Evolutionary conservation across 495 filamentous ascomycete species (phyloP).

Genomic region (Cenococcum geophilum): DNA sequence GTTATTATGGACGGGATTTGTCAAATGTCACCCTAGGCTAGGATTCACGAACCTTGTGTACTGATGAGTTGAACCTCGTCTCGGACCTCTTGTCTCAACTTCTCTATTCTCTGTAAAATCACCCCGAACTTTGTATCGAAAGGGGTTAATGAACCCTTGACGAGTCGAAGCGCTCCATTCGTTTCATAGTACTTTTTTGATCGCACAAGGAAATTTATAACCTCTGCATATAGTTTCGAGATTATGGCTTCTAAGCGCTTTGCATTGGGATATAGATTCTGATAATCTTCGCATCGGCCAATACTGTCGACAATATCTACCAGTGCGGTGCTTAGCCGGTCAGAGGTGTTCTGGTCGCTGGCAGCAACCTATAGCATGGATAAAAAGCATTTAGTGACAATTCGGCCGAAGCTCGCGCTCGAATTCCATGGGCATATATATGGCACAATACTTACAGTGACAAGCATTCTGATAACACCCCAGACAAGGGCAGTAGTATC

Average conservation of each 20-base stretch:
- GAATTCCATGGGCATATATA: neutral
- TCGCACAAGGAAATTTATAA: neutral
- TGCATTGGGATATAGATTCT: neutral
- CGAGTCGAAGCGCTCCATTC: neutral
- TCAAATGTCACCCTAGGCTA: neutral
- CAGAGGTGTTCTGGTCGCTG: neutral
- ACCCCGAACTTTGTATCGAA: neutral
- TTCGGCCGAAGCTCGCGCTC: neutral
- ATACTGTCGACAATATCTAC: neutral
- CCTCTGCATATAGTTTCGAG: neutral
- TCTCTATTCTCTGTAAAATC: neutral
- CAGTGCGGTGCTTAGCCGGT: neutral
- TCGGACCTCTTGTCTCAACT: neutral
- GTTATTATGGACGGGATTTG: neutral
- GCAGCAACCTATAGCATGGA: neutral
- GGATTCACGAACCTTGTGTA: neutral
- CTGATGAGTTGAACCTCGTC: neutral
- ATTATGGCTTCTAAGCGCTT: neutral
- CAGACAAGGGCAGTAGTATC: neutral
- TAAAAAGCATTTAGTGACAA: neutral
- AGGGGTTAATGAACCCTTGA: neutral
- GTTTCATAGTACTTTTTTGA: neutral
- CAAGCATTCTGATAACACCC: neutral
- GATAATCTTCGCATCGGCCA: neutral
- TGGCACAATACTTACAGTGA: neutral